Conservation (phyloP, 257 asterid species). For the Plantago major region DNA sequence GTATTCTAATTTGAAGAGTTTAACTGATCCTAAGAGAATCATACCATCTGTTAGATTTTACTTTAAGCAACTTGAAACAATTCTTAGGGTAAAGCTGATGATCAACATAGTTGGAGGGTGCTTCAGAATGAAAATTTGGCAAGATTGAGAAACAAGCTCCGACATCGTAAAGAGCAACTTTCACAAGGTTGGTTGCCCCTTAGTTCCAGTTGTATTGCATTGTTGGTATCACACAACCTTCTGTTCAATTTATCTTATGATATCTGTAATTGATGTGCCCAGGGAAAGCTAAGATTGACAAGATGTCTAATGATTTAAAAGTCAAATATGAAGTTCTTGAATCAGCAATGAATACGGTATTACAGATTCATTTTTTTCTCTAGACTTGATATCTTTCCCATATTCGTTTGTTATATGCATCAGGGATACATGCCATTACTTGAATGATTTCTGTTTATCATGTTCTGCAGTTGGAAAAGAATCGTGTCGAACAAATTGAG, state of each 20-base stretch:
- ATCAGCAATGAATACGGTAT: conserved; percentile 69
- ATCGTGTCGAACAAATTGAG: conserved; percentile 70
- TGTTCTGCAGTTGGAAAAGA: conserved; percentile 74
- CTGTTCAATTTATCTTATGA: conserved; percentile 16
- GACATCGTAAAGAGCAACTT: conserved; percentile 54
- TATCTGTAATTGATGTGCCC: conserved; percentile 32
- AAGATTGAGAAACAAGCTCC: conserved; percentile 74
- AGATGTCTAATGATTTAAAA: conserved; percentile 61
- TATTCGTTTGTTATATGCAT: conserved; percentile 1
- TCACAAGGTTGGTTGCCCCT: conserved; percentile 51
- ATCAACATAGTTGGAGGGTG: conserved; percentile 85
- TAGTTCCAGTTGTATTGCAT: conserved; percentile 11
- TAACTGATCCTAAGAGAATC: neutral
- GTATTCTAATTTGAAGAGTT: neutral
- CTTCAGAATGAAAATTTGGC: conserved; percentile 75
- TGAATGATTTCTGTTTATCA: conserved; percentile 20
- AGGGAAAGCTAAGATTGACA: conserved; percentile 74
- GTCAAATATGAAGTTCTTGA: conserved; percentile 64
- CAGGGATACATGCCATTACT: neutral
- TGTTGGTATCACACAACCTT: conserved; percentile 14
- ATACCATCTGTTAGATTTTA: neutral
- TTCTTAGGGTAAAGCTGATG: conserved; percentile 89
- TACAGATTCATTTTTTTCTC: neutral
- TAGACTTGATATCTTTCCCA: conserved; percentile 3
- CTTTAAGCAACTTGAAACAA: neutral